Percentiles rank a stretch among this genome's conserved stretches.
phyloP scores from a whole-genome alignment of 257 asterid genomes.

The Eustoma russellianum region DNA sequence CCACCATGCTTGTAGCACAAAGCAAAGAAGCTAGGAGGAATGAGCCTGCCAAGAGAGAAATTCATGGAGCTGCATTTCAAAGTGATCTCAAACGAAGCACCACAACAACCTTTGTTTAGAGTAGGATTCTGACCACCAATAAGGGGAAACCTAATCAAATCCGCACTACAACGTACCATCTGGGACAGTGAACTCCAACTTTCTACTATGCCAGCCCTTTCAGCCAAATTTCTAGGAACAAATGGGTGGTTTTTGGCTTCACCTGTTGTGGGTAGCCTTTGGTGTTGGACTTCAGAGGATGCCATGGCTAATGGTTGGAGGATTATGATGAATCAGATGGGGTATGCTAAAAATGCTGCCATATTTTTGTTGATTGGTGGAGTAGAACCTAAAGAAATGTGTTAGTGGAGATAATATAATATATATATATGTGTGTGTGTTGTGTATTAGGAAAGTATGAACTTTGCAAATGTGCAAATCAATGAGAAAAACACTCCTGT shows the following conservation, averaged over 20 bases:
- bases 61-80: neutral
- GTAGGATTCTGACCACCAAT: neutral
- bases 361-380: too few relatives aligned
- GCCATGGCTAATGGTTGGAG: neutral
- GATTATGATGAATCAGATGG: neutral
- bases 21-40: neutral
- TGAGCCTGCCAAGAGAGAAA: neutral
- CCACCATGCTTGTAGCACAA: neutral
- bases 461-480: too few relatives aligned
- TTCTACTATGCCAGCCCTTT: neutral
- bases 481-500: too few relatives aligned
- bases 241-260: too few relatives aligned
- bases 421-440: too few relatives aligned
- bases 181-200: neutral
- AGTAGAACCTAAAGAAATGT: too few relatives aligned
- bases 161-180: neutral
- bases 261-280: too few relatives aligned
- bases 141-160: neutral
- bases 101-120: neutral
- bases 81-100: neutral
- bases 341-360: too few relatives aligned
- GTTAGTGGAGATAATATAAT: too few relatives aligned
- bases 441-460: too few relatives aligned
- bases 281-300: too few relatives aligned
- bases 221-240: neutral